Base-by-base conservation (phyloP, 2,329 filamentous ascomycete genomes). In the Cadophora luteo-olivacea region DNA sequence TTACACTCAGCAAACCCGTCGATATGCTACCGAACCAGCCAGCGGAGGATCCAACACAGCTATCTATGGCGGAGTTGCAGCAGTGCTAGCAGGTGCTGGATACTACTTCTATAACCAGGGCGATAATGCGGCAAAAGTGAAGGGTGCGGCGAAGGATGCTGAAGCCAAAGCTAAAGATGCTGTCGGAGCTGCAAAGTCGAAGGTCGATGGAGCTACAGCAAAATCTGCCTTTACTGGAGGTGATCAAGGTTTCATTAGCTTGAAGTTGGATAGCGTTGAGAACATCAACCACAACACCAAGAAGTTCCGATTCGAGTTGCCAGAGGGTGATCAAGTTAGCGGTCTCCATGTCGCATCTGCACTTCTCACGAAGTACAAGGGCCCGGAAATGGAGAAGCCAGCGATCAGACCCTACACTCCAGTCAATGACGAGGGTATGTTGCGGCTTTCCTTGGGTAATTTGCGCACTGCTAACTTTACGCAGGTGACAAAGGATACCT, bases 231-330 rank as follows among this genome's bases (percentile, higher is more conserved):
- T 98, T 80, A 92, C 87, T 41, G 94, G 95, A 73, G 93, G 93
- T 73, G 93, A 97, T 70, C 94, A 97, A 82, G 94, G 93, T 74
- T 98, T 94, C 82, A 80, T 97, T 72, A 89, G 89, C 71, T 86
- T 98, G 74, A 90, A 92, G 82, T 85, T 98, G 67, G 88, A 93
- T 67, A 89, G 91, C 66, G 87, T 94, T 61, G 91, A 97, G 82
- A 82, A 85, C 57, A 82, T 97, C 83, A 97, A 93, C 85, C 92
- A 94, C 86, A 98, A 98, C 86, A 97, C 94, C 76, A 98, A 98
- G 89, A 90, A 88, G 76, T 86, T 98, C 79, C 90, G 92, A 75
- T 98, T 99, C 82, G 89, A 91, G 77, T 89, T 98, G 54, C 92
- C 93, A 19, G 92, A 97, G 79, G 85, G 88, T 71, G 91, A 97